A percentile compares a stretch with the other conserved stretches of the same genome.
These are phyloP conservation scores for Russula foetens DNA, from an alignment of 768 basidiomycete species.

Conservation along the genomic window DNA sequence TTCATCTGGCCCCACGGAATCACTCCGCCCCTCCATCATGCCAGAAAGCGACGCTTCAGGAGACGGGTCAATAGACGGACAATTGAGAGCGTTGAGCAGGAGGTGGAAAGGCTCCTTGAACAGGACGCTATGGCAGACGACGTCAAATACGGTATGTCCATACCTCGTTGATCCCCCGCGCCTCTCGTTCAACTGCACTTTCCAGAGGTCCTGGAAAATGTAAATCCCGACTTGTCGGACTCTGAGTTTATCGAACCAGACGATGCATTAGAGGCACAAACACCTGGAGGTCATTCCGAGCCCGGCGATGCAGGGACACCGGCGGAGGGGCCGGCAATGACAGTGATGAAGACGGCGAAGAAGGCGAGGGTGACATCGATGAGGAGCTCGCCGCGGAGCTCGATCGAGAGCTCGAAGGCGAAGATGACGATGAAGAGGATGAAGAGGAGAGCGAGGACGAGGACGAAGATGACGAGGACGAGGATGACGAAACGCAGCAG, in stretches of 20 bases:
- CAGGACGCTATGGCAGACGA: conserved; percentile 69
- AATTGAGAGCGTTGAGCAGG: conserved; percentile 91
- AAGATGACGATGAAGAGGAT: no score
- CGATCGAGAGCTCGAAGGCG: no score
- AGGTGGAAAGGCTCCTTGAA: conserved; percentile 79
- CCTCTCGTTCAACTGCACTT: background rate
- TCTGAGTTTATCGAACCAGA: conserved; percentile 78
- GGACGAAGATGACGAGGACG: no score
- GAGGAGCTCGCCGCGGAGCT: conserved; percentile 85
- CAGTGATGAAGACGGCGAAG: conserved; percentile 48
- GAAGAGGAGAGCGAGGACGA: no score
- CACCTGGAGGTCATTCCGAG: conserved; percentile 62
- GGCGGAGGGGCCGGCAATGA: conserved; percentile 47
- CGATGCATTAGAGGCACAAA: conserved; percentile 50
- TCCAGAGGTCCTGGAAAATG: conserved; percentile 78
- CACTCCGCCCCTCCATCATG: conserved; percentile 87
- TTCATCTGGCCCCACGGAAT: conserved; percentile 97
- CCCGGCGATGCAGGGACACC: conserved; percentile 55
- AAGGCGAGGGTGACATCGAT: conserved; percentile 78
- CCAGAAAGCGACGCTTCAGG: conserved; percentile 85
- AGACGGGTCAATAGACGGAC: conserved; percentile 82
- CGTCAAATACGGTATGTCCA: conserved; percentile 64
- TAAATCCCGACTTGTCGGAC: conserved; percentile 85
- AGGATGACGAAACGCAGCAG: conserved; percentile 56
- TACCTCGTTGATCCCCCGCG: background rate